Percentiles rank a stretch among this genome's conserved stretches.
These are phyloP conservation scores for Fusarium sambucinum DNA, from an alignment of 2,329 filamentous ascomycete genomes.

Conservation along the genomic window DNA sequence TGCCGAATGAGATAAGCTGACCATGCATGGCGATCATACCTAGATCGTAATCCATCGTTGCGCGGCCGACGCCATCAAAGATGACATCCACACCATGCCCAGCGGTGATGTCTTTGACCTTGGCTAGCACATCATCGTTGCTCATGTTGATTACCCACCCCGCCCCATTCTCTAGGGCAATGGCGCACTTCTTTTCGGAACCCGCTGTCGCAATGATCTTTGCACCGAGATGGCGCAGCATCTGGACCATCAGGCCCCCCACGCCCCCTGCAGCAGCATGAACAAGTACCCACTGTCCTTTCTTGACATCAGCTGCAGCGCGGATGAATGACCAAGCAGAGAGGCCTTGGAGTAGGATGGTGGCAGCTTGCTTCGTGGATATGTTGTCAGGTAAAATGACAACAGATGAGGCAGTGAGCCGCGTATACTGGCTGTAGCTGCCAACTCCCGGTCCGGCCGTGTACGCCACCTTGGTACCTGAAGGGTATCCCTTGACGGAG, in stretches of 20 bases:
- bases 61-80: background rate
- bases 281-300: background rate
- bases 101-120: background rate
- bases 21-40: background rate
- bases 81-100: background rate
- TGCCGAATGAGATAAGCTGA: background rate
- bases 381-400: background rate
- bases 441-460: background rate
- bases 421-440: background rate
- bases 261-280: background rate
- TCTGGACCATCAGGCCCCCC: background rate
- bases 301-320: background rate
- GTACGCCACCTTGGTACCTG: background rate
- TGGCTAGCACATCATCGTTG: background rate
- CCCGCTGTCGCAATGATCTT: background rate
- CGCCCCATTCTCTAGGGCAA: background rate
- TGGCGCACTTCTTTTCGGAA: background rate
- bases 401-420: background rate
- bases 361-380: background rate
- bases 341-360: background rate
- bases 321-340: background rate
- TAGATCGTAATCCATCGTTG: background rate
- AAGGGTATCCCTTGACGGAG: background rate
- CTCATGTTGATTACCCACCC: background rate
- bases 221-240: background rate